A percentile compares a stretch with the other conserved stretches of the same genome.
These are phyloP conservation scores for Exophiala bonariae DNA, from an alignment of 2,329 filamentous ascomycete genomes.

Conservation along the genomic window DNA sequence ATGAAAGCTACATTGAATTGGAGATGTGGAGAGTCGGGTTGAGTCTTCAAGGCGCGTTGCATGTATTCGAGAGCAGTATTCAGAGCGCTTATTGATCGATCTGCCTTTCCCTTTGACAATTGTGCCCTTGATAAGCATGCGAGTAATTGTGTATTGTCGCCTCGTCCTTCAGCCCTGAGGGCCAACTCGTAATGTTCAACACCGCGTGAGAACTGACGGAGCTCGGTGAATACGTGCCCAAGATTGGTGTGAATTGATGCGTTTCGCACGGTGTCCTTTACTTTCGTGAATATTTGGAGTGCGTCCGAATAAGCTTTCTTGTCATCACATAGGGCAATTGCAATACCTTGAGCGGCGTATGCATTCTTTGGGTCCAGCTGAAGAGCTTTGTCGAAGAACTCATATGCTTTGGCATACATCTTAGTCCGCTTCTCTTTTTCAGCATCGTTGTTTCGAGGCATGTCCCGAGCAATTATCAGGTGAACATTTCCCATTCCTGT, in stretches of 20 bases:
- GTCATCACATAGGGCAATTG: constrained; percentile 90
- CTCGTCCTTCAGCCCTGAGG: constrained; percentile 64
- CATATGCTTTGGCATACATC: constrained; percentile 86
- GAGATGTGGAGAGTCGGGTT: constrained; percentile 83
- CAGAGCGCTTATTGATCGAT: constrained; percentile 62
- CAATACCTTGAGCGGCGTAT: constrained; percentile 92
- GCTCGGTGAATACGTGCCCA: constrained; percentile 86
- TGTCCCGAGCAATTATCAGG: constrained; percentile 83
- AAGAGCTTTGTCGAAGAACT: constrained; percentile 97
- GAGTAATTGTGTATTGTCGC: constrained; percentile 67
- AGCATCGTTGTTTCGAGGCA: constrained; percentile 84
- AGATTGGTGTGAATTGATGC: constrained; percentile 88
- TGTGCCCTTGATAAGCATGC: constrained; percentile 86
- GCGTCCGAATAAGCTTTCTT: constrained; percentile 84
- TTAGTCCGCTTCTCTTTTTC: constrained; percentile 89
- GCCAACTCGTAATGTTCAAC: constrained; percentile 93
- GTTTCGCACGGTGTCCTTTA: constrained; percentile 87
- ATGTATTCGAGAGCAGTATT: constrained; percentile 66
- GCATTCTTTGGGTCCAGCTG: constrained; percentile 94
- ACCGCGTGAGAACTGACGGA: constrained; percentile 85
- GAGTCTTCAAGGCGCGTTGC: constrained; percentile 68
- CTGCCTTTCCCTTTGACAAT: constrained; percentile 74
- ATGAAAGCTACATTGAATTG: constrained; percentile 98
- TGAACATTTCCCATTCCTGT: constrained; percentile 98
- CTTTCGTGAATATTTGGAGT: constrained; percentile 83